These are phyloP conservation scores for Beauveria rudraprayagi DNA, from an alignment of 2,329 filamentous ascomycete species.

Conservation along the genomic window DNA sequence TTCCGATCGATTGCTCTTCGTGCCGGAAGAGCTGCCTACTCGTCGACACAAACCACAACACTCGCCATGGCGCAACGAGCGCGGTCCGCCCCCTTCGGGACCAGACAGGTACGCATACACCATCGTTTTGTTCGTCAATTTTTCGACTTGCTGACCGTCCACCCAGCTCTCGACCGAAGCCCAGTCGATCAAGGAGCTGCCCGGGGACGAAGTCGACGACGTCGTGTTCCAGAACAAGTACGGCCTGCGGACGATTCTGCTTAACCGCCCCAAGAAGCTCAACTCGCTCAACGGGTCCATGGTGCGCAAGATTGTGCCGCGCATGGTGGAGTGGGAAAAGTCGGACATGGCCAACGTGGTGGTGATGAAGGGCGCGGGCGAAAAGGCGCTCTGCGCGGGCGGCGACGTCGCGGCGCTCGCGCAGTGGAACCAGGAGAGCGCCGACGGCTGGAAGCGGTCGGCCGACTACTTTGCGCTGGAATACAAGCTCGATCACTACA, in stretches of 20 bases:
- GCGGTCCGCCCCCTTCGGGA: constrained; percentile 54
- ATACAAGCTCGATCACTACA: constrained; percentile 93
- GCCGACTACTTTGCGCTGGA: constrained; percentile 85
- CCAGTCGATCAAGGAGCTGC: constrained; percentile 43
- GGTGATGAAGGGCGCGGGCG: constrained; percentile 82
- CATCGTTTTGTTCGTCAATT: background rate
- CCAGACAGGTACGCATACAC: constrained; percentile 20
- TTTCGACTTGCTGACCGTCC: background rate
- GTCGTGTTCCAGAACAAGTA: constrained; percentile 86
- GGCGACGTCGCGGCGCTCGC: constrained; percentile 83
- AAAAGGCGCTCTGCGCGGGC: constrained; percentile 82
- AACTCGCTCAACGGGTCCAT: constrained; percentile 93
- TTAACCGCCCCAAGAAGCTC: constrained; percentile 86
- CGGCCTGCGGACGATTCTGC: constrained; percentile 83
- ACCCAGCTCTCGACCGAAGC: constrained; percentile 28
- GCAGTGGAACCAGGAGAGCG: constrained; percentile 57
- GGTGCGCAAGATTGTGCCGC: constrained; percentile 86
- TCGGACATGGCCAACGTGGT: constrained; percentile 90
- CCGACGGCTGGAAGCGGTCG: constrained; percentile 65
- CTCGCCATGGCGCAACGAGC: constrained; percentile 72
- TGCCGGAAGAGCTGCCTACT: constrained; percentile 43
- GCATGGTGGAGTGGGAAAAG: constrained; percentile 87
- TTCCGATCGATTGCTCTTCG: constrained; percentile 44
- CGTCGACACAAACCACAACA: constrained; percentile 33
- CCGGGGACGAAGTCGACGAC: constrained; percentile 73